These are phyloP conservation scores for Myxozyma melibiosi DNA, from an alignment of 805 yeast species.

Conservation along the genomic window DNA sequence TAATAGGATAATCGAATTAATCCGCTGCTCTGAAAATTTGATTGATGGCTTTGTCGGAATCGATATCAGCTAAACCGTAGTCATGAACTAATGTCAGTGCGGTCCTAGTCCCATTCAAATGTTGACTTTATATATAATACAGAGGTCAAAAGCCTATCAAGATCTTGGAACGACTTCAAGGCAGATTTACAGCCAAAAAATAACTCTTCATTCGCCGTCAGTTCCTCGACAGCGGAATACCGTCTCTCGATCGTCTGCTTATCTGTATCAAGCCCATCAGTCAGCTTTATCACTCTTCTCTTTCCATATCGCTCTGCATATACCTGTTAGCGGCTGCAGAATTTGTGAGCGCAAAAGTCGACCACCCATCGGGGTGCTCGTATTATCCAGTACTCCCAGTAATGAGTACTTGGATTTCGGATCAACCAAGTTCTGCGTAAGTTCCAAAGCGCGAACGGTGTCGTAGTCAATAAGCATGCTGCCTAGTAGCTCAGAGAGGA, in stretches of 20 bases:
- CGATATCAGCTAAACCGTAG: conserved; percentile 30
- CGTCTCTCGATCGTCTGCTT: conserved; percentile 44
- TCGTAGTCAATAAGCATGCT: conserved; percentile 49
- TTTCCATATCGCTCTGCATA: background rate
- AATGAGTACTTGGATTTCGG: conserved; percentile 41
- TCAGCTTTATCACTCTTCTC: background rate
- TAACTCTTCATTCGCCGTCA: conserved; percentile 35
- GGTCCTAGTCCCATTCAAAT: background rate
- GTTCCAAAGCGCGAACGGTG: conserved; percentile 47
- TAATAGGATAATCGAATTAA: conserved; percentile 48
- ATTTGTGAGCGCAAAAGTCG: conserved; percentile 48
- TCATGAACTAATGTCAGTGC: too few relatives aligned
- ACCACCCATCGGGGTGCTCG: conserved; percentile 53
- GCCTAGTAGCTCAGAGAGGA: conserved; percentile 47
- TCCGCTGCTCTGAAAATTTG: conserved; percentile 43
- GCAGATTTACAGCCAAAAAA: conserved; percentile 32
- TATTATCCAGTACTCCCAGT: conserved; percentile 45
- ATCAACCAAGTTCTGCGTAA: conserved; percentile 44
- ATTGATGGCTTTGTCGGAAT: conserved; percentile 39
- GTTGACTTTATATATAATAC: conserved; percentile 1
- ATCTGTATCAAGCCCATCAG: conserved; percentile 35
- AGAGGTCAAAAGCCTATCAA: conserved; percentile 48
- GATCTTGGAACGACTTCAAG: conserved; percentile 44
- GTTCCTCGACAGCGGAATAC: conserved; percentile 45
- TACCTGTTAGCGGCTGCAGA: conserved; percentile 51